Base-by-base conservation (phyloP, 2,329 filamentous ascomycete genomes). In the Penicillium sp. region DNA sequence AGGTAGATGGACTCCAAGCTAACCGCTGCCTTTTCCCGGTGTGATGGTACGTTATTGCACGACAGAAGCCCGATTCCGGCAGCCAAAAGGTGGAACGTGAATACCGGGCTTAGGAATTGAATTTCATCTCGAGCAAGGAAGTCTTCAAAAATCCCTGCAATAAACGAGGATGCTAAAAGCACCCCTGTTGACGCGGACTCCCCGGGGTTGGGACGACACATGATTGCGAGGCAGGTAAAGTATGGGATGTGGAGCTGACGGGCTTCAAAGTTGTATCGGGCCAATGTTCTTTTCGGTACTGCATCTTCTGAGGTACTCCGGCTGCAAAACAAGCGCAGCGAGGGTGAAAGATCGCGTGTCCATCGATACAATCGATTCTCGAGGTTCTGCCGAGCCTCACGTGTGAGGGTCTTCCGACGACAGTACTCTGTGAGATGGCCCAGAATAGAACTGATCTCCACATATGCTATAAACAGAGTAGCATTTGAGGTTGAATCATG, bases 61-160 rank as follows among this genome's bases (percentile, higher is more conserved):
- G 73, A 75, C 0, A 76, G 62, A 38, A 75, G 66, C 0, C 69
- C 68, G 52, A 77, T 70, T 10, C 74, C 73, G 5, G 75, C 70
- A 9, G 72, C 73, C 6, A 78, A 61, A 36, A 73, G 70, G 50
- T 77, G 74, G 58, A 77, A 76, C 3, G 75, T 77, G 60, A 77
- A 78, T 12, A 77, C 73, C 0, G 75, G 73, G 0, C 72, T 74
- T 4, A 77, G 64, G 44, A 70, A 76, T 26, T 71, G 70, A n/a
- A 77, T 68, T 56, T 78, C 74, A 53, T 78, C 75, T 11, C 75
- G 66, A 28, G 73, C 73, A 17, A 78, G 69, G 46, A 78, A 76
- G 45, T 77, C 75, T 58, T 78, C 75, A 37, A 76, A 77, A 5
- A 78, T 76, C 3, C 74, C 72, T 5, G 74, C 73, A 26, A 77